These are phyloP conservation scores for Tricladium varicosporioides DNA, from an alignment of 2,329 filamentous ascomycete species.

Conservation along the genomic window DNA sequence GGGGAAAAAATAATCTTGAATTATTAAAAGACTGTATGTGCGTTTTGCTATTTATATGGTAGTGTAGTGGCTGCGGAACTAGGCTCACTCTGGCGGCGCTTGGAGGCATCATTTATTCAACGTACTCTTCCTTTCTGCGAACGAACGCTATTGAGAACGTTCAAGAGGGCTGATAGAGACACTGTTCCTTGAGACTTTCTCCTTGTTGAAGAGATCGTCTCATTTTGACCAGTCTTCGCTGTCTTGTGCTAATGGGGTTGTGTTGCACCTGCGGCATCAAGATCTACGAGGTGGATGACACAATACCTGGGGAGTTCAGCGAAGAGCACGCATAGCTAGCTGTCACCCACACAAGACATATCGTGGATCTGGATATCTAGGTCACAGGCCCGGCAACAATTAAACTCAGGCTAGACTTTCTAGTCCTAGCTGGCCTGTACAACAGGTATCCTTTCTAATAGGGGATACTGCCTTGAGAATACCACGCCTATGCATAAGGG, in stretches of 20 bases:
- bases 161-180: constrained; percentile 85
- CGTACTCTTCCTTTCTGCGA: constrained; percentile 69
- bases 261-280: constrained; percentile 42
- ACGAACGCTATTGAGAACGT: constrained; percentile 80
- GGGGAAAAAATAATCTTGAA: too few relatives aligned
- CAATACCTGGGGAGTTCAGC: constrained; percentile 43
- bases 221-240: constrained; percentile 14
- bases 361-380: constrained; percentile 50
- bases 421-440: constrained; percentile 74
- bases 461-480: constrained; percentile 78
- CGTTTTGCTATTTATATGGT: too few relatives aligned
- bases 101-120: too few relatives aligned
- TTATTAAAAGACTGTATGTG: too few relatives aligned
- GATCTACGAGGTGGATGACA: constrained; percentile 53
- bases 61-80: too few relatives aligned
- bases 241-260: constrained; percentile 23
- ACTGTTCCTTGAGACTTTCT: constrained; percentile 36
- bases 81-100: too few relatives aligned
- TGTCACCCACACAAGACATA: constrained; percentile 49
- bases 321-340: neutral
- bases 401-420: constrained; percentile 50
- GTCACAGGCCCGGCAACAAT: constrained; percentile 32
- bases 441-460: constrained; percentile 81
- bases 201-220: constrained; percentile 4
- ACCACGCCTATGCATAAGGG: constrained; percentile 66